Percentiles rank a stretch among this genome's conserved stretches.
These are phyloP conservation scores for Eucalyptus pauciflora DNA, from an alignment of 345 rosid genomes.

Conservation along the genomic window DNA sequence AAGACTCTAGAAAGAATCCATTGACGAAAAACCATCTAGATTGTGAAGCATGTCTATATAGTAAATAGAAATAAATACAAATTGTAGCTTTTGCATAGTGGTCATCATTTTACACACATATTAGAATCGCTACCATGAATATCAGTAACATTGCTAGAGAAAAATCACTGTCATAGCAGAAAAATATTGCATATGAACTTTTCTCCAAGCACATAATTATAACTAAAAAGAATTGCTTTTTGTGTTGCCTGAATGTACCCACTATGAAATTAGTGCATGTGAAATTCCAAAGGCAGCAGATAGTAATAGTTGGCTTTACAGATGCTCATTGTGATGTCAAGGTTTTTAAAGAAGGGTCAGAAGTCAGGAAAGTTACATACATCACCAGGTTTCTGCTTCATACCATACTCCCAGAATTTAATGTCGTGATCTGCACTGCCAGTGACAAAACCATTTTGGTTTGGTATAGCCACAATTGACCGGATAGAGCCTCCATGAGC, in stretches of 20 bases:
- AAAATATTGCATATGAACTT: neutral
- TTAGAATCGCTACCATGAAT: neutral
- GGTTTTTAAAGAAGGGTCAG: neutral
- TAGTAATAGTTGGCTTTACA: neutral
- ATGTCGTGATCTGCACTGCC: slow-evolving; percentile 95
- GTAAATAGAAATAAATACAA: neutral
- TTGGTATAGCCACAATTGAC: slow-evolving; percentile 67
- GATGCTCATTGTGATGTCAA: neutral
- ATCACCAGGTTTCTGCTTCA: slow-evolving; percentile 56
- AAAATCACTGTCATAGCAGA: neutral
- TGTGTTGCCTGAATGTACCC: neutral
- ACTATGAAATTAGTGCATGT: neutral
- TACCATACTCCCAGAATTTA: slow-evolving; percentile 85
- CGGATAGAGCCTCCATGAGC: slow-evolving; percentile 86
- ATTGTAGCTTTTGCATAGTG: neutral
- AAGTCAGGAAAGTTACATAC: slow-evolving; percentile 5
- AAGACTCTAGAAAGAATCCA: neutral
- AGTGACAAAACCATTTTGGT: slow-evolving; percentile 75
- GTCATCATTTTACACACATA: neutral
- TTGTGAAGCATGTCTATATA: neutral
- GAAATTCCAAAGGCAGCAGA: neutral
- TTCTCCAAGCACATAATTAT: neutral
- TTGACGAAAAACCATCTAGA: neutral
- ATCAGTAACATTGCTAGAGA: neutral
- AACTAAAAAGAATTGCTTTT: neutral